A percentile compares a stretch with the other conserved stretches of the same genome.
Conservation (phyloP, 345 rosid genomes). For the Pugionium cornutum region DNA sequence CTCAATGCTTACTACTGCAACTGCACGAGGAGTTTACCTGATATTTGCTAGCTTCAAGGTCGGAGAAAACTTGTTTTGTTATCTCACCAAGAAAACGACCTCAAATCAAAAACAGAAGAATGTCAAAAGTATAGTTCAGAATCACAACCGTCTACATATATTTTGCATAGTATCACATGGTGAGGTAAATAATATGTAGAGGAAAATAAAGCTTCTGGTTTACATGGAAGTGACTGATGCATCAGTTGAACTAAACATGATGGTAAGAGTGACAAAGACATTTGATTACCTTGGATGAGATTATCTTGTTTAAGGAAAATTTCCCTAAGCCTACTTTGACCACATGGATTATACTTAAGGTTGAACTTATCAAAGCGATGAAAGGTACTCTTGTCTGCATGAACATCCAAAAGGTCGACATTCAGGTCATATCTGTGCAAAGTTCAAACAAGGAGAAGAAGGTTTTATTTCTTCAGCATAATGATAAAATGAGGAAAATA, state of each 20-base stretch:
- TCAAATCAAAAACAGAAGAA: conserved; percentile 36
- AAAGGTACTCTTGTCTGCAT: conserved; percentile 98
- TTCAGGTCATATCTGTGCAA: conserved; percentile 81
- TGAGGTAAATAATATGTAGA: not conserved
- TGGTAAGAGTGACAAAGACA: not conserved
- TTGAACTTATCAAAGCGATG: conserved; percentile 99
- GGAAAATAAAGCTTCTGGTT: not conserved
- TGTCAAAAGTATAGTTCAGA: not conserved
- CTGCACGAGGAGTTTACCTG: conserved; percentile 53
- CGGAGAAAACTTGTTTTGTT: conserved; percentile 88
- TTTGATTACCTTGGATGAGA: conserved; percentile 81
- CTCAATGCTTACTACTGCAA: conserved; percentile 8
- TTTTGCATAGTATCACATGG: not conserved
- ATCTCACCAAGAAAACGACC: conserved; percentile 98
- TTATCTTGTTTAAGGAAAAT: conserved; percentile 99
- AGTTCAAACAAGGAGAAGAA: conserved; percentile 27
- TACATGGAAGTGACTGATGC: not conserved
- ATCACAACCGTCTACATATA: not conserved
- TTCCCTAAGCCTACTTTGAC: conserved; percentile 99
- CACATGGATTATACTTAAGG: conserved; percentile 98
- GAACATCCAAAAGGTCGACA: conserved; percentile 98
- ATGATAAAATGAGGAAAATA: not conserved
- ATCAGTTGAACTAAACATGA: conserved; percentile 7
- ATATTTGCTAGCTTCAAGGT: conserved; percentile 94
- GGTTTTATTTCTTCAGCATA: conserved; percentile 1